Evolutionary conservation across 495 filamentous ascomycete genomes (phyloP).

Genomic region (Letharia columbiana): DNA sequence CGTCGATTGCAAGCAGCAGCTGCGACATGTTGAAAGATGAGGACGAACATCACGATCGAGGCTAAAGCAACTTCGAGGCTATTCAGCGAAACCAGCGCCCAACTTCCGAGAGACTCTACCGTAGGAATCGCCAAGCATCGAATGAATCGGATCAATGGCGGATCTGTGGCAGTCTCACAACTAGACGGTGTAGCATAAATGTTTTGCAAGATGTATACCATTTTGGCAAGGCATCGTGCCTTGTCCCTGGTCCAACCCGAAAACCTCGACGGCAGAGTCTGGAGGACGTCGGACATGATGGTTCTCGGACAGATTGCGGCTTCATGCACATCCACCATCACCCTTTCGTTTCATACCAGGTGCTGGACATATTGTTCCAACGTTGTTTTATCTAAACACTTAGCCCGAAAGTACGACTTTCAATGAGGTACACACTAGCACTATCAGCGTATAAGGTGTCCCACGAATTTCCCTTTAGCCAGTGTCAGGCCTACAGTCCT

Average conservation of each 20-base stretch:
- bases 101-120: not conserved
- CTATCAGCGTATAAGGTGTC: not conserved
- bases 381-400: not conserved
- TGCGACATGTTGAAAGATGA: not conserved
- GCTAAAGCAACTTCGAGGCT: not conserved
- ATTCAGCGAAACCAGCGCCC: not conserved
- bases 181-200: not conserved
- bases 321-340: not conserved
- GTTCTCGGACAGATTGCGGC: not conserved
- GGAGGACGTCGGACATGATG: not conserved
- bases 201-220: not conserved
- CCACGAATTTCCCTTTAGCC: not conserved
- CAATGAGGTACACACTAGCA: not conserved
- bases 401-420: not conserved
- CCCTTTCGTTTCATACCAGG: not conserved
- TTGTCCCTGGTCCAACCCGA: not conserved
- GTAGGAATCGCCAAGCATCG: not conserved
- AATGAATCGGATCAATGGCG: not conserved
- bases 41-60: not conserved
- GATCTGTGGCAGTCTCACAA: not conserved
- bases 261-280: not conserved
- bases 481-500: not conserved
- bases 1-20: slow-evolving; percentile 16
- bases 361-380: not conserved
- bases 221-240: not conserved